Evolutionary conservation across 106 monocot genomes (phyloP), one percentile per base, ranked within the genome.

Genomic region (Ottelia alismoides): DNA sequence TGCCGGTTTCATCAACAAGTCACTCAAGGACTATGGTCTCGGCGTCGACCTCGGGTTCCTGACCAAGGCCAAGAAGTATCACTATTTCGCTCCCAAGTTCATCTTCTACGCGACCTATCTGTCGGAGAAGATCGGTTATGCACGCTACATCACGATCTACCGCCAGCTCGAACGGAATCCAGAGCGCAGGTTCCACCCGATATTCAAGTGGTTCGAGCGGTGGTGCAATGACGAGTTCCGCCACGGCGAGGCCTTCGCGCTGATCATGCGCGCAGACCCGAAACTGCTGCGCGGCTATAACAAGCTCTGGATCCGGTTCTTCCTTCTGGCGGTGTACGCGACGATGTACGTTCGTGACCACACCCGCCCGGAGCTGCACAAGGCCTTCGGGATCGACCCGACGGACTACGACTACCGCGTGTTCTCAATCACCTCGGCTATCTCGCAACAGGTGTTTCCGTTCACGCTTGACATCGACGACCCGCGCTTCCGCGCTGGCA

Each of bases 161-260:
- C 69, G 96, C 71, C 96, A 96, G 45, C 58, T 96, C 51, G 81
- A 85, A 67, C 81, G 57, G 17, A 89, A 96, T 54, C 96, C 96
- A 2, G 74, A 96, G 50, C 82, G 72, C 76, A 88, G 82, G 65
- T 47, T 73, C 52, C 89, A 96, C 25, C 96, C 96, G n/a, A 96
- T 96, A 57, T 89, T 96, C 85, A 89, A 85, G 72, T 89, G 82
- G 59, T 96, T 96, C 52, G 96, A 96, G 79, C 88, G 85, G 70
- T 96, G 96, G 96, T 96, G 67, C 56, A 88, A 96, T 55, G 94
- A 96, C 67, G 94, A 96, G 81, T 88, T 85, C 84, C 60, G 94
- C 53, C 94, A 96, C 49, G 94, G 94, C 0, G 94, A 96, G 40
- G 88, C 89, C 72, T 85, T 96, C 78, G 84, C 94, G 21, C 88